Evolutionary conservation across 805 yeast genomes (phyloP), one percentile per base, ranked within the genome.

Genomic region (Candida silvatica): DNA sequence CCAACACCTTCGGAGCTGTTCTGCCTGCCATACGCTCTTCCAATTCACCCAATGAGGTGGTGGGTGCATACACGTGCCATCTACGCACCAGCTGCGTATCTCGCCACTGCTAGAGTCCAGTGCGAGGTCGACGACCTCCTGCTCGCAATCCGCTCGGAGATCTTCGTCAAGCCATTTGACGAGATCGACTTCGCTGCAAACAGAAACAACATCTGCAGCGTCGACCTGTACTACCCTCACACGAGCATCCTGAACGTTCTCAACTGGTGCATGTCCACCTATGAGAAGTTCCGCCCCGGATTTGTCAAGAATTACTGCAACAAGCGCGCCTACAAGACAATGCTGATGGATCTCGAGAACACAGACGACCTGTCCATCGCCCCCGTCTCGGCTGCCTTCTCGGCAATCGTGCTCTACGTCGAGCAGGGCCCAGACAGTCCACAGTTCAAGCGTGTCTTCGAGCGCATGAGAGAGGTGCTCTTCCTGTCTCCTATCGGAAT

Each of bases 31-130:
- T 83, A 86, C 41, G 52, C 66, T 32, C 49, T 80, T 2, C 94
- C 95, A 0, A 65, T 87, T 27, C 97, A 92, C 51, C 98, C 99
- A 1, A 94, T 88, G 24, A 72, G 84, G 52, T 92, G 97, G 98
- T 92, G 99, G 99, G 96, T 90, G 17, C 99, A 92, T 51, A 88
- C 97, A 0, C 67, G 99, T 37, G 95, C 92, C 1, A 84, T 92
- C 17, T 92, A 88, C 49, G 56, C 83, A 23, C 88, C 97, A 0
- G 62, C 90, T 48, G 90, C 96, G 14, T 92, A 90, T 54, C 54
- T 92, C 6, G 74, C 81, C 11, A 63, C 83, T 32, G 66, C 69
- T 20, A 61, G 61, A 37, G 63, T 68, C 25, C 61, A 67, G 36
- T 79, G 86, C 48, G 71, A 67, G 5, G 47, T 80, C 35, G 80